Evolutionary conservation across 345 rosid species (phyloP), one percentile per base, ranked within the genome.

Genomic region (Psidium guajava): DNA sequence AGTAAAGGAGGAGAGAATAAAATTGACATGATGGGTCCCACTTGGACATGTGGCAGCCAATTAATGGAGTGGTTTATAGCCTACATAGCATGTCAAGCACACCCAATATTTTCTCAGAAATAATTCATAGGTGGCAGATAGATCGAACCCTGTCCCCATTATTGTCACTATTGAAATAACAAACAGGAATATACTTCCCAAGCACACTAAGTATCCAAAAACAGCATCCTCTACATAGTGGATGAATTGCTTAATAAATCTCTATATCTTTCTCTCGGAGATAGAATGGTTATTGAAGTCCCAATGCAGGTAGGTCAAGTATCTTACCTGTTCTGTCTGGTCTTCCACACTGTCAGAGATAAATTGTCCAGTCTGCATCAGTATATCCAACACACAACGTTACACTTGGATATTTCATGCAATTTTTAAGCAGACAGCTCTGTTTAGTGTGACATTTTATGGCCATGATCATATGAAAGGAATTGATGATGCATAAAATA

Each of bases 301-400:
- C 47, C 11, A 69, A 69, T 2, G 14, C 47, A 36, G 77, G 77
- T 69, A 69, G 77, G 80, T 27, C 47, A 82, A 15, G 42, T n/a
- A 55, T 14, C 57, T 90, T 88, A 96, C 98, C 96, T 95, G 98
- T 84, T 93, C 98, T 18, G 96, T 94, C 88, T 96, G 99, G 86
- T 91, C 98, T 89, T 94, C 98, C 25, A 96, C 89, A 44, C 54
- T 56, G 47, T 93, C 96, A 0, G 98, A 94, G 83, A 93, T 86
- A 77, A 96, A 93, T 87, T 95, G 89, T 52, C 98, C 96, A 82
- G 99, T 94, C 98, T 96, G 89, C 50, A 91, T 6, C 77, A 86
- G 47, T 5, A 52, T 11, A 61, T 12, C 47, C 47, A 18, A 69
- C 47, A 69, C 10, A 36, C 25, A 36, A 32, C 1, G 13, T 69